Evolutionary conservation across 2,329 filamentous ascomycete species (phyloP), one percentile per base, ranked within the genome.

Genomic region (Dactylellina cionopaga): DNA sequence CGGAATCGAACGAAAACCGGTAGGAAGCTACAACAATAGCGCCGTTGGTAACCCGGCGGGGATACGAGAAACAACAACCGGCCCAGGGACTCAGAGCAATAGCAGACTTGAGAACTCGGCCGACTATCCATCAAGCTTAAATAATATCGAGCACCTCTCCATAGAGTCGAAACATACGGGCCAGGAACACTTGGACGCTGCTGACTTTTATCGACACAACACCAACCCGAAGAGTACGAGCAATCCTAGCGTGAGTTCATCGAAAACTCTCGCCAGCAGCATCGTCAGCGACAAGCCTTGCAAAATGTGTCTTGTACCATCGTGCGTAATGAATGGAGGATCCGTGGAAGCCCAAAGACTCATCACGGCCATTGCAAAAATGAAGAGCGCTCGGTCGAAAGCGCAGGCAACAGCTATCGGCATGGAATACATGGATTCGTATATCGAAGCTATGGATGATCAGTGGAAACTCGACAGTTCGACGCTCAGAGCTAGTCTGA

Each of bases 141-240:
- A 10, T 3, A 43, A 44, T 9, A 13, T 65, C 19, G 68, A 72
- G 17, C 39, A 52, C 37, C 24, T 65, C 0, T 59, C 68, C 2
- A 11, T 72, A 17, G 43, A 60, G 15, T 19, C 22, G 11, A 25
- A 37, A 19, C 17, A 24, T 15, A 6, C n/a, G 9, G 41, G 51
- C n/a, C 68, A 58, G 9, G 68, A 72, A 15, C 59, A 72, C 43
- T 27, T 72, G 22, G 68, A 72, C 17, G 68, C 68, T n/a, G 19
- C 59, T 29, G 68, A 72, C 41, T 72, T 54, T 35, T 60, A 72
- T 37, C 37, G 43, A 19, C 58, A 52, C 55, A 35, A 49, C 41
- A n/a, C 2, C 19, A 24, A 19, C 25, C 43, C 44, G 37, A 17
- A 37, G n/a, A n/a, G n/a, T n/a, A n/a, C n/a, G n/a, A n/a, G n/a